Evolutionary conservation across 345 rosid genomes (phyloP), one percentile per base, ranked within the genome.

Genomic region (Camelina laxa): DNA sequence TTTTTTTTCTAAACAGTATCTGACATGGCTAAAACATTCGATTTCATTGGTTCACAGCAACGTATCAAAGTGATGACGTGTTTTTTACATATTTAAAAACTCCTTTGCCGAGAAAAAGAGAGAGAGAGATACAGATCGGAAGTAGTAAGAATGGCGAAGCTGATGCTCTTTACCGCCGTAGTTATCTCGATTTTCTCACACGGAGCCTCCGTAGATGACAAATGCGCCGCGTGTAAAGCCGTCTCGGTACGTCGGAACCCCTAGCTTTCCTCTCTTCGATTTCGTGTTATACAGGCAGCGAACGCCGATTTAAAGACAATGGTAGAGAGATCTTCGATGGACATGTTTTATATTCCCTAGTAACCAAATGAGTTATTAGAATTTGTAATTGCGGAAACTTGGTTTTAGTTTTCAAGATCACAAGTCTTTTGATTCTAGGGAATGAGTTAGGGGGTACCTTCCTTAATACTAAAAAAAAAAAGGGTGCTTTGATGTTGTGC

Each of bases 141-240:
- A 63, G n/a, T n/a, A 39, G 9, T 7, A 7, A 64, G 15, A 16
- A 77, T 77, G 80, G 76, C 73, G 57, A 77, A 71, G 62, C 49
- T 58, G 33, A 17, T 71, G 14, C 55, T 77, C 24, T 47, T 75
- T 61, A 70, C 74, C 67, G 50, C 56, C 59, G 62, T 75, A 2
- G 2, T 64, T 14, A 10, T 87, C 53, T 62, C 88, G 20, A 39
- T 81, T 35, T 63, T 82, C 69, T 59, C 79, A 21, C 55, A 24
- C 33, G 86, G 75, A 9, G 60, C 39, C 67, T 70, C 82, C 70
- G 72, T 90, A 47, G 95, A 94, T 12, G 88, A 94, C 72, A 90
- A 87, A 60, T 91, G 98, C 53, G 86, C 89, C 22, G 97, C 97
- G 54, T 91, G 98, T 81, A 84, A 81, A 68, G 96, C 97, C 57